Conservation (phyloP, 176 grass and related monocot species). For the Leersia perrieri region DNA sequence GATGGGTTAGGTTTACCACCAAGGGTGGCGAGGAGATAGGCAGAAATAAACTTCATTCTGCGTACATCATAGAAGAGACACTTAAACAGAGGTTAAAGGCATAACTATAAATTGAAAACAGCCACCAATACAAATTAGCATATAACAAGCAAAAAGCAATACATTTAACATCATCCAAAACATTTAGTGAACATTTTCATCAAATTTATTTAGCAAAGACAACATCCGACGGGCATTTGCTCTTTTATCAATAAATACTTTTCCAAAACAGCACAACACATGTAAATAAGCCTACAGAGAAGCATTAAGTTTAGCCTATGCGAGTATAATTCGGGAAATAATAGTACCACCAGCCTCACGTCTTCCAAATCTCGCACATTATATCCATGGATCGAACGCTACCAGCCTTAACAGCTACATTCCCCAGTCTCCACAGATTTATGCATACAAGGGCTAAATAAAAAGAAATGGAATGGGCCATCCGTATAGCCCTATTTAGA, state of each 20-base stretch:
- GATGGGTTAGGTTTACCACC: slow-evolving; percentile 14
- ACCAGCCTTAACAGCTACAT: neutral
- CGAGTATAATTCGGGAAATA: neutral
- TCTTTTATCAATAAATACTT: neutral
- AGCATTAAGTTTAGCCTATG: neutral
- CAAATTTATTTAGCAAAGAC: neutral
- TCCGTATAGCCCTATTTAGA: neutral
- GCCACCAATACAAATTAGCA: neutral
- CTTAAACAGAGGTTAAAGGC: neutral
- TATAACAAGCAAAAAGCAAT: neutral
- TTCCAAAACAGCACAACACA: neutral
- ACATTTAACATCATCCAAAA: neutral
- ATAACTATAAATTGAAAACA: neutral
- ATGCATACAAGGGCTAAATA: neutral
- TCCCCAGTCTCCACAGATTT: neutral
- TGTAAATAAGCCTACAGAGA: neutral
- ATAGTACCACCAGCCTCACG: neutral
- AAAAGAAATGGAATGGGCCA: neutral
- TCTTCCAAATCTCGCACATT: neutral
- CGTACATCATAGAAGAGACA: neutral
- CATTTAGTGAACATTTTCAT: neutral
- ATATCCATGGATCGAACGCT: neutral
- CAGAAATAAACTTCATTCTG: slow-evolving; percentile 28
- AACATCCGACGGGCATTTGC: neutral
- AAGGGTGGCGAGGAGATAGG: slow-evolving; percentile 24